Conservation (phyloP, 148 eudicot genomes). For the Rhododendron ovatum region DNA sequence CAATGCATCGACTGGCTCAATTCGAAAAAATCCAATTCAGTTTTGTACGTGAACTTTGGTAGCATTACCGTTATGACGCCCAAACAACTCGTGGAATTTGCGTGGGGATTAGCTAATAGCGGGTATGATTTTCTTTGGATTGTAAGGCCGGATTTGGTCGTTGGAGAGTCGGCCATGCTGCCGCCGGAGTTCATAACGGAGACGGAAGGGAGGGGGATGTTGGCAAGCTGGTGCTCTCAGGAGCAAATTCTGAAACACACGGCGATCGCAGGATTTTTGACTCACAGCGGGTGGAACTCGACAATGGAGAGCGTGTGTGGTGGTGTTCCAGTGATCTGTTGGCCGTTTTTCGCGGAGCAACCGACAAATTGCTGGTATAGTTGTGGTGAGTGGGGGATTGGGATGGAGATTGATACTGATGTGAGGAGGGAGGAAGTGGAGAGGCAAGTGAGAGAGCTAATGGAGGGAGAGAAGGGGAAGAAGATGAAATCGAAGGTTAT, state of each 20-base stretch:
- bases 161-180: constrained; percentile 28
- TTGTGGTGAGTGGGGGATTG: background rate
- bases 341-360: constrained; percentile 24
- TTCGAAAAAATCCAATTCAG: constrained; percentile 6
- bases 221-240: constrained; percentile 53
- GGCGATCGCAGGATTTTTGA: constrained; percentile 39
- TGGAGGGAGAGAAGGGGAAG: constrained; percentile 53
- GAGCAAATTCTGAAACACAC: constrained; percentile 34
- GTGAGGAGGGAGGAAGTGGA: constrained; percentile 49
- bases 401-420: constrained; percentile 5
- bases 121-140: constrained; percentile 42
- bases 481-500: constrained; percentile 26
- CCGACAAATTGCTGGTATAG: constrained; percentile 19
- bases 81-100: constrained; percentile 15
- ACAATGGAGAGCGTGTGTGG: constrained; percentile 19
- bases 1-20: constrained; percentile 52
- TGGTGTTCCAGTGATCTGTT: constrained; percentile 32
- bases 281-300: constrained; percentile 39
- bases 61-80: constrained; percentile 22
- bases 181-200: constrained; percentile 38
- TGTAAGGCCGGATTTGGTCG: constrained; percentile 41
- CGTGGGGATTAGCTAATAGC: constrained; percentile 40
- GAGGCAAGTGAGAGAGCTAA: constrained; percentile 39
- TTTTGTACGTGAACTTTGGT: constrained; percentile 2
- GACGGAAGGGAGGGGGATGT: constrained; percentile 33